Conservation (phyloP, 306 rosid species). For the Datisca glomerata region DNA sequence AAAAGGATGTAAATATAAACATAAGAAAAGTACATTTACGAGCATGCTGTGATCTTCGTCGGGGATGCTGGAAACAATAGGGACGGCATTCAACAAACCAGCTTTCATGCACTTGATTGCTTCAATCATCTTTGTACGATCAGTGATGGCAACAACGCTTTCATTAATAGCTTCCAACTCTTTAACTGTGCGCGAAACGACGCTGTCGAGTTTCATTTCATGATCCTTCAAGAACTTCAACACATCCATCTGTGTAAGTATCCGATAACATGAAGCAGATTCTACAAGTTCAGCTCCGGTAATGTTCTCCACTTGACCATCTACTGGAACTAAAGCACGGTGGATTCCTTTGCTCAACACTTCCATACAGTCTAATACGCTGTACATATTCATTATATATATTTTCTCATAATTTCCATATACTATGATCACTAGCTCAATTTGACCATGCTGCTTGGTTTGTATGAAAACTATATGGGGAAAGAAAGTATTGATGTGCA, state of each 20-base stretch:
- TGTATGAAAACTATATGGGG: too few species aligned
- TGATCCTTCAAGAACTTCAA: slow-evolving; percentile 43
- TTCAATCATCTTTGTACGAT: slow-evolving; percentile 44
- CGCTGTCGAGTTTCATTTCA: slow-evolving; percentile 11
- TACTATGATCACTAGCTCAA: too few species aligned
- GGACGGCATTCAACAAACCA: slow-evolving; percentile 61
- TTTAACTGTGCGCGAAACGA: slow-evolving; percentile 20
- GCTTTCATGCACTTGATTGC: slow-evolving; percentile 61
- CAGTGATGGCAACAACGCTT: slow-evolving; percentile 52
- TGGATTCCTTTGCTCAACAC: slow-evolving; percentile 92
- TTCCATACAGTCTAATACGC: slow-evolving; percentile 82
- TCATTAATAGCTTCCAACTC: slow-evolving; percentile 45
- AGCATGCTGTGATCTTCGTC: slow-evolving; percentile 47
- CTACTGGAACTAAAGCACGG: slow-evolving; percentile 61
- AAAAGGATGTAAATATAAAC: background rate
- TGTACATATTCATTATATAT: too few species aligned
- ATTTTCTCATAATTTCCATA: too few species aligned
- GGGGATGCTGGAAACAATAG: slow-evolving; percentile 41
- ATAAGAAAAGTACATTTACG: slow-evolving; percentile 26
- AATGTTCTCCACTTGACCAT: slow-evolving; percentile 31
- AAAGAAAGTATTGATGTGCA: too few species aligned
- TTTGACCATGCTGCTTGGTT: too few species aligned
- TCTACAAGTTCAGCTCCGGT: slow-evolving; percentile 64
- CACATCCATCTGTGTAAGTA: slow-evolving; percentile 82
- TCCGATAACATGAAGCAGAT: slow-evolving; percentile 52